Evolutionary conservation across 169 alveolate species (phyloP).

Genomic region (Plasmodium billcollinsi): DNA sequence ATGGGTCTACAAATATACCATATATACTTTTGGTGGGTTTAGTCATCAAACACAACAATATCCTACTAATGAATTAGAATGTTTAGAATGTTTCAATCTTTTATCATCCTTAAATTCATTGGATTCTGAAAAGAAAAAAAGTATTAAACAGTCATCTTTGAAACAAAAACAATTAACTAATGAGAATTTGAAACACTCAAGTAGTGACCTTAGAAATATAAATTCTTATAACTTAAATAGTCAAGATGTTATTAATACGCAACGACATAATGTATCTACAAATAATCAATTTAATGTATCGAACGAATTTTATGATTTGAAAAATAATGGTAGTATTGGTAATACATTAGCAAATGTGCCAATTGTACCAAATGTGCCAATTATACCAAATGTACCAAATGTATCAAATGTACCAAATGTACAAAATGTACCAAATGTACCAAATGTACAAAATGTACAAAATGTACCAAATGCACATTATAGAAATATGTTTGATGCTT

Average conservation of each 20-base stretch:
- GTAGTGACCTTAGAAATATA: constrained; percentile 10
- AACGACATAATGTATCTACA: not conserved
- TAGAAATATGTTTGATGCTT: constrained; percentile 54
- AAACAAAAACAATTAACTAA: constrained; percentile 40
- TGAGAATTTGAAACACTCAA: constrained; percentile 14
- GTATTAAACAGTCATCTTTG: constrained; percentile 48
- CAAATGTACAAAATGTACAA: not conserved
- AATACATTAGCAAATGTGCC: constrained; percentile 1
- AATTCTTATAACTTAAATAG: constrained; percentile 41
- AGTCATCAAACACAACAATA: constrained; percentile 94
- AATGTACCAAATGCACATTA: constrained; percentile 6
- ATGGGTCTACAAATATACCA: constrained; percentile 90
- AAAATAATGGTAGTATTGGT: constrained; percentile 3
- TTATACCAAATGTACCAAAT: not conserved
- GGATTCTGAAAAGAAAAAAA: constrained; percentile 59
- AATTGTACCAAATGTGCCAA: not conserved
- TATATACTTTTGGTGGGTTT: constrained; percentile 97
- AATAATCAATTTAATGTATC: constrained; percentile 24
- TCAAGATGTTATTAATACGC: constrained; percentile 53
- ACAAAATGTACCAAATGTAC: not conserved
- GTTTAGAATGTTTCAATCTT: constrained; percentile 83
- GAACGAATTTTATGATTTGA: constrained; percentile 9
- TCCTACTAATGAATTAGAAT: constrained; percentile 91
- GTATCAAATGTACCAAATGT: not conserved
- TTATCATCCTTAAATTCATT: constrained; percentile 27